Evolutionary conservation across 2,329 filamentous ascomycete species (phyloP).

Genomic region (Myriosclerotinia duriaeana): DNA sequence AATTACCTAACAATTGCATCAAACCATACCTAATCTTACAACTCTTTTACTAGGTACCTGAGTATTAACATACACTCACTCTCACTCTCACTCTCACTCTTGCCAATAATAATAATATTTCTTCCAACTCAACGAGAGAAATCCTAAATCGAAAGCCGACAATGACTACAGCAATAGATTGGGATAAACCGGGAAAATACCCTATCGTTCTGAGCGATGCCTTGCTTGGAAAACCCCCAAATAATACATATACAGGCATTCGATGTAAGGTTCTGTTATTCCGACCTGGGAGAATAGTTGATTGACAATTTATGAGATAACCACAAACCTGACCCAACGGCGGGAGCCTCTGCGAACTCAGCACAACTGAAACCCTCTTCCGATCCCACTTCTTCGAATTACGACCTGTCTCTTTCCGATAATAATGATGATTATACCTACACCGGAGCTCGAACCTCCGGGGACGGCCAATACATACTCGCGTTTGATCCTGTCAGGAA

Average conservation of each 20-base stretch:
- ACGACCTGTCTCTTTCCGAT: conserved; percentile 54
- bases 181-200: conserved; percentile 60
- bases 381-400: conserved; percentile 41
- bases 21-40: no score
- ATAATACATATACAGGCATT: conserved; percentile 60
- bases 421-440: conserved; percentile 57
- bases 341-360: conserved; percentile 45
- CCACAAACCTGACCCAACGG: conserved; percentile 56
- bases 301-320: conserved; percentile 51
- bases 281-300: neutral
- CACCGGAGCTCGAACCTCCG: conserved; percentile 57
- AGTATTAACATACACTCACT: no score
- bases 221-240: conserved; percentile 55
- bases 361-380: conserved; percentile 53
- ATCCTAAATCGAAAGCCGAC: neutral
- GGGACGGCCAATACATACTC: conserved; percentile 62
- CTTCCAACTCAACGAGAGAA: neutral
- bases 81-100: no score
- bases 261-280: conserved; percentile 51
- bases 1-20: no score
- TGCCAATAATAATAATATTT: neutral
- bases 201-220: conserved; percentile 64
- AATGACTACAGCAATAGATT: conserved; percentile 49
- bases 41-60: no score
- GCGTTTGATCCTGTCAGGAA: conserved; percentile 74